Evolutionary conservation across 805 yeast species (phyloP).

Genomic region (Metschnikowia colocasiae): DNA sequence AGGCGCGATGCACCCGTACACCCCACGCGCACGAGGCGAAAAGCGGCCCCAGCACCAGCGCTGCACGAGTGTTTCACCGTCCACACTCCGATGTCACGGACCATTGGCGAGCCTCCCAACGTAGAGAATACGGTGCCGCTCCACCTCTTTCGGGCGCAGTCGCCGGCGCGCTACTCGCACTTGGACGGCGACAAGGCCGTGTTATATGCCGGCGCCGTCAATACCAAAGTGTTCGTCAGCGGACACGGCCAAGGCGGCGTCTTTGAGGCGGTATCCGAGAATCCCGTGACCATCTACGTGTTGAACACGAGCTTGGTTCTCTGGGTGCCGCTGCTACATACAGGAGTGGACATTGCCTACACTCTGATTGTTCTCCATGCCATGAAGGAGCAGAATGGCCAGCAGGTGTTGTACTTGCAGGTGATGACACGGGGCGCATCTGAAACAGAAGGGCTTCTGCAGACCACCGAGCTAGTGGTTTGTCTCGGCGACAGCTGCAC

Average conservation of each 20-base stretch:
- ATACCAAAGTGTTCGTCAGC: conserved; percentile 8
- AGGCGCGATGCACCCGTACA: background rate
- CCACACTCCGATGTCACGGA: conserved; percentile 5
- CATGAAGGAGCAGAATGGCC: conserved; percentile 19
- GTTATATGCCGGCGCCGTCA: conserved; percentile 36
- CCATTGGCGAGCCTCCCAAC: conserved; percentile 31
- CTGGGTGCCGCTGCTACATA: conserved; percentile 22
- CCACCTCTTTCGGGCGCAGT: conserved; percentile 30
- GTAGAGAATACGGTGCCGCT: conserved; percentile 40
- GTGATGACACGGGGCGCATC: conserved; percentile 10
- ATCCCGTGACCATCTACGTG: conserved; percentile 26
- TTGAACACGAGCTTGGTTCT: conserved; percentile 33
- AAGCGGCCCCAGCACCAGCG: background rate
- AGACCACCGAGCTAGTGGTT: conserved; percentile 21
- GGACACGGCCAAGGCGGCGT: background rate
- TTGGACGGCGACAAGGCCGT: conserved; percentile 39
- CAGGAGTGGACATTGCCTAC: conserved; percentile 36
- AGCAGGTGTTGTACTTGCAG: conserved; percentile 30
- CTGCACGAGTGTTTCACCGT: background rate
- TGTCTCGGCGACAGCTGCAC: background rate
- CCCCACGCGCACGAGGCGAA: conserved; percentile 5
- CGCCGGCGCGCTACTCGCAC: conserved; percentile 37
- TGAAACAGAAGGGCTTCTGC: background rate
- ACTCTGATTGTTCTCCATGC: conserved; percentile 34
- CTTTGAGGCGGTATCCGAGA: background rate